These are phyloP conservation scores for Tuber brumale DNA, from an alignment of 495 filamentous ascomycete genomes.

Conservation along the genomic window DNA sequence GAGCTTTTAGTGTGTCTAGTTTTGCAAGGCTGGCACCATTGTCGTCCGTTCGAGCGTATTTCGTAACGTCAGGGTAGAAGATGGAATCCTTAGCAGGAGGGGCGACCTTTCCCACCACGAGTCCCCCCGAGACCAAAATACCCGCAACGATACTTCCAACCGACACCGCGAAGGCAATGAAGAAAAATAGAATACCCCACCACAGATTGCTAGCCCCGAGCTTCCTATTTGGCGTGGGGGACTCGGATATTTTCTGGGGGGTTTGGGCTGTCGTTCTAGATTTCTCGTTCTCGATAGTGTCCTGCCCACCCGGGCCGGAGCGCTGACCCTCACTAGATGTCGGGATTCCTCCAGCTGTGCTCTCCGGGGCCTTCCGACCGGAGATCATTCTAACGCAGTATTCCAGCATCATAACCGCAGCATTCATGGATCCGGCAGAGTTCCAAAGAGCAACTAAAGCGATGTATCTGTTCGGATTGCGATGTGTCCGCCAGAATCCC, in stretches of 20 bases:
- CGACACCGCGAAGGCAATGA: neutral
- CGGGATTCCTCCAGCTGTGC: no score
- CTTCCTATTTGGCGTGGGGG: no score
- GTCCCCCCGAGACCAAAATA: neutral
- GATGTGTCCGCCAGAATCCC: neutral
- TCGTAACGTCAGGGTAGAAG: neutral
- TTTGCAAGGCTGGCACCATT: neutral
- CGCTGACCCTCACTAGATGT: no score
- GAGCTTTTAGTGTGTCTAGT: neutral
- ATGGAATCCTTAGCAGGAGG: neutral
- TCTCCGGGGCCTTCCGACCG: no score
- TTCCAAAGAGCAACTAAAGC: neutral
- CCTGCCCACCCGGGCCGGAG: no score
- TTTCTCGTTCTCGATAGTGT: no score
- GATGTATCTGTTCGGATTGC: neutral
- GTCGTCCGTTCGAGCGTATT: fast-evolving
- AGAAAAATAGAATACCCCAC: neutral
- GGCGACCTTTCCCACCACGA: neutral
- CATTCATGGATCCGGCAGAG: neutral
- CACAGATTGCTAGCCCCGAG: neutral
- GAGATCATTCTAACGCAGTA: neutral
- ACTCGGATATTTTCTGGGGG: no score
- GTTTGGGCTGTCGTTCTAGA: no score
- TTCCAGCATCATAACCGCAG: neutral
- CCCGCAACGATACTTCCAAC: neutral